Evolutionary conservation across 805 yeast species (phyloP).

Genomic region (Metschnikowia colocasiae): DNA sequence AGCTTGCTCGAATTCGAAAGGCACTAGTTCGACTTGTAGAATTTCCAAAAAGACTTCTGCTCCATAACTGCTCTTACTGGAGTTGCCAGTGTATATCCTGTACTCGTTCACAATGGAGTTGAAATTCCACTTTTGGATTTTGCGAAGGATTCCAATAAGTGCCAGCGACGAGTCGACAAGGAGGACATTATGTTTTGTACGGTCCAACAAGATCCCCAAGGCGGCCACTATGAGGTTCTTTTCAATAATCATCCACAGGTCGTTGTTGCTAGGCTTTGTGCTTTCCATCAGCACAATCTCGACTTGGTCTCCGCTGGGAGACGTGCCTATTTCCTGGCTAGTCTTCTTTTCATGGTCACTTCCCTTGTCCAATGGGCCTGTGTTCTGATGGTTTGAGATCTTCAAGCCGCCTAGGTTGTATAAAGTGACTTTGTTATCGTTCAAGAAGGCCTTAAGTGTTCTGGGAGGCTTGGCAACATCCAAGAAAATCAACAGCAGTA

Average conservation of each 20-base stretch:
- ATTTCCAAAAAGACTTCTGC: conserved; percentile 82
- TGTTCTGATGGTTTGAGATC: conserved; percentile 34
- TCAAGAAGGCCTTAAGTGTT: conserved; percentile 62
- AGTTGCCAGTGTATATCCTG: conserved; percentile 60
- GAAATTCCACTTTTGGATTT: conserved; percentile 85
- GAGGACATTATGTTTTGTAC: conserved; percentile 61
- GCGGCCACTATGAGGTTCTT: conserved; percentile 61
- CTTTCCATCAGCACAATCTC: conserved; percentile 25
- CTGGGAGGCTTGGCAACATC: conserved; percentile 86
- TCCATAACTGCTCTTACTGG: conserved; percentile 68
- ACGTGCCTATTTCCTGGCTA: conserved; percentile 11
- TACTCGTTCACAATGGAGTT: conserved; percentile 83
- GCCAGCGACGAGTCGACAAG: conserved; percentile 79
- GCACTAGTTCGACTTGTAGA: conserved; percentile 50
- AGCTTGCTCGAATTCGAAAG: conserved; percentile 36
- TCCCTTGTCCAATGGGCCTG: conserved; percentile 14
- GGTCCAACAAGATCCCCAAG: conserved; percentile 62
- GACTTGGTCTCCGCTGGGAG: conserved; percentile 12
- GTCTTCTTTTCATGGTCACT: conserved; percentile 5
- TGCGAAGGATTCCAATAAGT: conserved; percentile 74
- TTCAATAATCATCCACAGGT: conserved; percentile 76
- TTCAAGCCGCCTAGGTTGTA: conserved; percentile 44
- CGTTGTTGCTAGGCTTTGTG: conserved; percentile 31
- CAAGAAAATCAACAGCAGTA: conserved; percentile 66
- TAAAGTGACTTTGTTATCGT: conserved; percentile 50